Evolutionary conservation across 805 yeast species (phyloP).

Genomic region (Starmerella vaccinii): DNA sequence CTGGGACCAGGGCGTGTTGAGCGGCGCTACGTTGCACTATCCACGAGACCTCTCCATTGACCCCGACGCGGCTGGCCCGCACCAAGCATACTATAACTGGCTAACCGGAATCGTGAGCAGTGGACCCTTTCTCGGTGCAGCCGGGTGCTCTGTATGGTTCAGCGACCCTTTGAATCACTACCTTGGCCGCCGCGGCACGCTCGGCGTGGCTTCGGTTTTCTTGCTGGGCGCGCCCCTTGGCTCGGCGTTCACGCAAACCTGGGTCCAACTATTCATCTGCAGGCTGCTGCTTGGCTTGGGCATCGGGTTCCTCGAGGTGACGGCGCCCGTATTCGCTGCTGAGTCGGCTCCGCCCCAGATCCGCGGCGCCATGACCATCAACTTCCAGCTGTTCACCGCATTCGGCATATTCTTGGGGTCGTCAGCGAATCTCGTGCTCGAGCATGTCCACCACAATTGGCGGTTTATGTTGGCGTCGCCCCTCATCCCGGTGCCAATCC

Average conservation of each 20-base stretch:
- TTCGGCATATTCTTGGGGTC: conserved; percentile 62
- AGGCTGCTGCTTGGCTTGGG: conserved; percentile 54
- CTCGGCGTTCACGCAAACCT: conserved; percentile 50
- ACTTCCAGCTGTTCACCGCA: conserved; percentile 70
- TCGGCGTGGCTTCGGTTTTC: conserved; percentile 37
- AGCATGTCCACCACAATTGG: conserved; percentile 45
- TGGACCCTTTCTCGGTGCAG: conserved; percentile 46
- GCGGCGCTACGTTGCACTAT: conserved; percentile 54
- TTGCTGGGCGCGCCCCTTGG: conserved; percentile 49
- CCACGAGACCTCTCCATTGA: conserved; percentile 37
- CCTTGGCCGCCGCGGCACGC: conserved; percentile 46
- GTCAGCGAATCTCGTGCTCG: conserved; percentile 13
- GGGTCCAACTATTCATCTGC: conserved; percentile 53
- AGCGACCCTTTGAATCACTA: conserved; percentile 43
- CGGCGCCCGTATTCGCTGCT: conserved; percentile 58
- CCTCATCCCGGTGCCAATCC: conserved; percentile 41
- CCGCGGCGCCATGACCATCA: conserved; percentile 58
- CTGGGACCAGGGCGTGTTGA: conserved; percentile 62
- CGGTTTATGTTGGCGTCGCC: conserved; percentile 60
- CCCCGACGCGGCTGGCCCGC: conserved; percentile 19
- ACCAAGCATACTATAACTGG: conserved; percentile 30
- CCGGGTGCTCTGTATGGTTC: conserved; percentile 43
- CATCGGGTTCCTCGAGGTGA: conserved; percentile 56
- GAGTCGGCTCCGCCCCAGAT: conserved; percentile 49
- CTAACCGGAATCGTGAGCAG: conserved; percentile 53